Percentiles rank a stretch among this genome's conserved stretches.
Evolutionary conservation across 169 alveolate genomes (phyloP).

Genomic region (Perkinsus marinus): DNA sequence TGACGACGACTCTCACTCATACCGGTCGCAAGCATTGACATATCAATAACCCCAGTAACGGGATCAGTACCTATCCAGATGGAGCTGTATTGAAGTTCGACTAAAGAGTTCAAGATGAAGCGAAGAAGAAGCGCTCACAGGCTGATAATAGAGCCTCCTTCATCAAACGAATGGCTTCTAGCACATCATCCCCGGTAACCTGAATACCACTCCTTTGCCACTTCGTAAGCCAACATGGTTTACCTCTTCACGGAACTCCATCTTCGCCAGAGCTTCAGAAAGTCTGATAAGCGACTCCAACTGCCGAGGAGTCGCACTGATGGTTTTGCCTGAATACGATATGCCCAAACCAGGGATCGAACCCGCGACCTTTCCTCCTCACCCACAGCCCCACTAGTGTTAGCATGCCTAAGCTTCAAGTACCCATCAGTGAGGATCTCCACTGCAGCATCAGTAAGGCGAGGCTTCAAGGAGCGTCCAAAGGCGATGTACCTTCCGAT

Average conservation of each 20-base stretch:
- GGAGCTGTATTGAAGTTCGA: not conserved
- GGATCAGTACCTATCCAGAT: not conserved
- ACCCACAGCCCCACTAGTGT: not conserved
- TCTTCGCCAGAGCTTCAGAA: conserved; percentile 90
- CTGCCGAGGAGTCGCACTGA: conserved; percentile 90
- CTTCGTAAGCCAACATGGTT: conserved; percentile 7
- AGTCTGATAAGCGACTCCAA: conserved; percentile 89
- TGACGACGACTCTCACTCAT: not conserved
- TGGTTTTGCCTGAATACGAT: conserved; percentile 51
- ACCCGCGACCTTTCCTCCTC: not conserved
- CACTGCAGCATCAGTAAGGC: conserved; percentile 68
- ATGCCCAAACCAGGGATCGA: not conserved
- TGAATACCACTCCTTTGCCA: not conserved
- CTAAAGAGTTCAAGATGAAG: not conserved
- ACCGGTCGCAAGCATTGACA: not conserved
- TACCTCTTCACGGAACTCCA: conserved; percentile 75
- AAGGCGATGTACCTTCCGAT: not conserved
- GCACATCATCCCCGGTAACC: not conserved
- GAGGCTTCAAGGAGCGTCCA: conserved; percentile 47
- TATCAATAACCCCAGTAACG: not conserved
- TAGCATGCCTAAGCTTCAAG: conserved; percentile 32
- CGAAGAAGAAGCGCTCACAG: too few relatives aligned
- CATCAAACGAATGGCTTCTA: not conserved
- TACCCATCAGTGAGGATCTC: conserved; percentile 66
- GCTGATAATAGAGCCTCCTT: not conserved